Base-by-base conservation (phyloP, 139 green algal genomes). In the Volvox africanus region DNA sequence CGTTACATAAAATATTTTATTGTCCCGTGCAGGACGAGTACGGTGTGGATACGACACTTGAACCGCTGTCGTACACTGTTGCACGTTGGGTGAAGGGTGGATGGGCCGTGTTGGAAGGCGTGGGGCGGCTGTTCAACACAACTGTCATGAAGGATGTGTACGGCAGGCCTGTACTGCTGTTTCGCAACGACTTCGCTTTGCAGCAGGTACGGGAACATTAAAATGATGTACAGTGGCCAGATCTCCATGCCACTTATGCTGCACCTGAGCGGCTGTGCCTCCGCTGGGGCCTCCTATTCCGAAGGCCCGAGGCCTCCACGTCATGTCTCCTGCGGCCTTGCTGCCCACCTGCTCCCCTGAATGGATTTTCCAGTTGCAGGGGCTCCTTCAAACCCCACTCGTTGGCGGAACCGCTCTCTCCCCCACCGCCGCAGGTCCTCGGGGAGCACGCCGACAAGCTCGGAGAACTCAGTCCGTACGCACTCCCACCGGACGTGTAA, bases 81-180 rank as follows among this genome's bases (percentile, higher is more conserved):
- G 94, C 94, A 19, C 87, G 94, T 36, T 95, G 92, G 93, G 92
- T 95, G 50, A n/a, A 83, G 44, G 92, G 87, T 22, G 96, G 96
- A 9, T 98, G 96, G 96, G 61, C 80, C 0, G 93, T 89, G 17
- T 80, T 97, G 30, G 93, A 96, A 76, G 92, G 88, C 18, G 93
- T 93, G 21, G 96, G 96, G 16, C 89, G 95, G 22, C 75, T 98
- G 80, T 98, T 97, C 93, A 98, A 98, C 90, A 95, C 95, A 13
- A 78, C 78, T 13, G 71, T 92, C 1, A 96, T 97, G 21, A 97
- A 97, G 89, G 96, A 98, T 90, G 62, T 92, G 67, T 98, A 93
- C 61, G 94, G 89, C 24, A 83, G 94, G 80, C 96, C 95, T 9
- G 96, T 98, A 89, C 91, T 98, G 87, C 93, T 98, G 55, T 97